Conservation (phyloP, 2,329 filamentous ascomycete species). For the Podosphaera fusca region DNA sequence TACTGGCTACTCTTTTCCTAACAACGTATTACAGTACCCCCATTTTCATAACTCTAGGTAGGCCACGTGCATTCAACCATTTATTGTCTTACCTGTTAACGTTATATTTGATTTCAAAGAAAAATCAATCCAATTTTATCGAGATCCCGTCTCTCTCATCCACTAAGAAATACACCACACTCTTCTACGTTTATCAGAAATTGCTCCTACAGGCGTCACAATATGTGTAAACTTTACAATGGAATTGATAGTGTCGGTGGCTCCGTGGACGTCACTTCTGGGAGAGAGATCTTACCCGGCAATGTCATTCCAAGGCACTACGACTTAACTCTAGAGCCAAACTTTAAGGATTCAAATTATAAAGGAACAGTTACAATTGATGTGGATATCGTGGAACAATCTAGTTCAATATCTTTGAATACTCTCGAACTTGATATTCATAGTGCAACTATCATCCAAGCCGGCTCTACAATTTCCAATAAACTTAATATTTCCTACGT, state of each 20-base stretch:
- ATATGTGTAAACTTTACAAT: constrained; percentile 44
- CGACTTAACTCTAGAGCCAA: constrained; percentile 71
- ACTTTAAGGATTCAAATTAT: constrained; percentile 73
- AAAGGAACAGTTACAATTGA: constrained; percentile 69
- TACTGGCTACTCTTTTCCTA: constrained; percentile 3
- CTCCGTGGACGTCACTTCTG: constrained; percentile 35
- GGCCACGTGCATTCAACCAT: not conserved
- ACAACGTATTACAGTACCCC: constrained; percentile 3
- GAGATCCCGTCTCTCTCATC: constrained; percentile 4
- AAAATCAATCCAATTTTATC: not conserved
- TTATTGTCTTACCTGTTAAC: too few species aligned
- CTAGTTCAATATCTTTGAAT: constrained; percentile 68
- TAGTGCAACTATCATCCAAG: constrained; percentile 41
- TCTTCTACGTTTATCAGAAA: constrained; percentile 22
- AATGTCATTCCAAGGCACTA: constrained; percentile 89
- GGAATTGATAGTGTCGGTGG: constrained; percentile 30
- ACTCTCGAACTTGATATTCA: constrained; percentile 70
- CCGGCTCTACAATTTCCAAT: constrained; percentile 32
- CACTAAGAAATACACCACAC: constrained; percentile 6
- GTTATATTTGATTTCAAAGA: too few species aligned
- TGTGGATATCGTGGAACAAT: constrained; percentile 66
- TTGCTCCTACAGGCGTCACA: constrained; percentile 51
- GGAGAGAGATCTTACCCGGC: constrained; percentile 67
- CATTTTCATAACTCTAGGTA: not conserved
- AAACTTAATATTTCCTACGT: constrained; percentile 49